Evolutionary conservation across 106 monocot genomes (phyloP), one percentile per base, ranked within the genome.

Genomic region (Dactylorhiza incarnata): DNA sequence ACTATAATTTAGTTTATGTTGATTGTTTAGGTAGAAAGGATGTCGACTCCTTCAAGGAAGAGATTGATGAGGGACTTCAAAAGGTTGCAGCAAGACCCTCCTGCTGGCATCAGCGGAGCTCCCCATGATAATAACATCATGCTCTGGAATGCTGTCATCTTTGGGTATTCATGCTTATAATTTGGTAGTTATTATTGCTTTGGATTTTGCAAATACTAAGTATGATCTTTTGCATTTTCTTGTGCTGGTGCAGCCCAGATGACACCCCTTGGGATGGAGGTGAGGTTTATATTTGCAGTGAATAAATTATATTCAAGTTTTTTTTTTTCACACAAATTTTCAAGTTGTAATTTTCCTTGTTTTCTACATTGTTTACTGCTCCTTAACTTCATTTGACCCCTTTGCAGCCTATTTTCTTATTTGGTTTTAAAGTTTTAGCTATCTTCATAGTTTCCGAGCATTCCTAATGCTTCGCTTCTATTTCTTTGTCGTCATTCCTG

Each of bases 181-280:
- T 65, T 65, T 65, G 65, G 13, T 29, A 11, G 65, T 29, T 29
- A 5, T 29, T 65, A 12, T 65, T 65, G 5, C 17, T 63, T 65
- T 6, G 17, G 63, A 7, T 26, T 65, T 65, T 65, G 24, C 29
- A 8, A 26, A 29, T 65, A 10, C 26, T 20, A 10, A 9, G 24
- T 9, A 7, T 29, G 29, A 19, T 1, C 7, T 65, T 26, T 65
- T 7, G 12, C 4, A 16, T 73, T 49, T 73, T 73, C n/a, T 49
- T 73, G 73, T 45, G 46, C 14, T 73, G 1, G 67, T 72, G 72
- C 72, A 86, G 86, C 45, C 86, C 86, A 49, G 86, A 86, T 73
- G 86, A 83, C 68, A 86, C 82, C 15, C 82, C 86, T 70, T 86
- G 86, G 86, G 86, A 86, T 78, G 86, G 89, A 86, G 89, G 89